A percentile compares a stretch with the other conserved stretches of the same genome.
These are phyloP conservation scores for Aspergillus cristatus DNA, from an alignment of 495 filamentous ascomycete genomes.

Conservation along the genomic window DNA sequence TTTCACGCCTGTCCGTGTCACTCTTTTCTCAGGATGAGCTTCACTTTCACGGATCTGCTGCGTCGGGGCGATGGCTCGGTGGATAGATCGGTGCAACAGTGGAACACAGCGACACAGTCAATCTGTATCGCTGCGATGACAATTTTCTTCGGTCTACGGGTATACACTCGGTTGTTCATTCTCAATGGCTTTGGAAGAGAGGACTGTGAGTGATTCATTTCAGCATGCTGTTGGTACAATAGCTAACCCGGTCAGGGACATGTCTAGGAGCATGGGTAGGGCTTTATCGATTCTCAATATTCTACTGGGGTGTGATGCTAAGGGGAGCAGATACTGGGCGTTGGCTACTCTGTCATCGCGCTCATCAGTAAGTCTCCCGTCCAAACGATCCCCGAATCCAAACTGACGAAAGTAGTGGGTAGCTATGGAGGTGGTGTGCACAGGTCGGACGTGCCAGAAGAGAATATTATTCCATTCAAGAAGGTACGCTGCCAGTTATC, in stretches of 20 bases:
- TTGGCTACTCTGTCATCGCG: slow-evolving; percentile 18
- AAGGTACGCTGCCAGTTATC: no score
- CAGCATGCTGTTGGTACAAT: no score
- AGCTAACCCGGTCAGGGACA: slow-evolving; percentile 1
- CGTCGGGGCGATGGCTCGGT: background rate
- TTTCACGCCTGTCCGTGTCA: no score
- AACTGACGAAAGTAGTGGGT: slow-evolving; percentile 15
- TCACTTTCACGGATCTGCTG: no score
- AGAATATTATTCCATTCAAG: slow-evolving; percentile 11
- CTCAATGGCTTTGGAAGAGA: slow-evolving; percentile 17
- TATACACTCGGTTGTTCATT: slow-evolving; percentile 16
- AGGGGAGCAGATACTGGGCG: slow-evolving; percentile 13
- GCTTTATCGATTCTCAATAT: background rate
- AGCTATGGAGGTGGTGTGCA: slow-evolving; percentile 19
- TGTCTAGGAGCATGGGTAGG: slow-evolving; percentile 9
- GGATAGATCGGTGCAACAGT: slow-evolving; percentile 14
- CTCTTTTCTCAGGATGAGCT: no score
- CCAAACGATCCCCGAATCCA: background rate
- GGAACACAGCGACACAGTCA: slow-evolving; percentile 19
- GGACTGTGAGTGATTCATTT: slow-evolving; percentile 15
- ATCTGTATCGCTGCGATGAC: slow-evolving; percentile 19
- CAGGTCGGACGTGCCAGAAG: slow-evolving; percentile 8
- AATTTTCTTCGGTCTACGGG: slow-evolving; percentile 15
- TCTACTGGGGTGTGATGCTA: slow-evolving; percentile 2
- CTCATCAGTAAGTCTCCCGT: slow-evolving; percentile 14